A percentile compares a stretch with the other conserved stretches of the same genome.
Evolutionary conservation across 305 asterid species (phyloP).

Genomic region (Solanum aculeatissimum): DNA sequence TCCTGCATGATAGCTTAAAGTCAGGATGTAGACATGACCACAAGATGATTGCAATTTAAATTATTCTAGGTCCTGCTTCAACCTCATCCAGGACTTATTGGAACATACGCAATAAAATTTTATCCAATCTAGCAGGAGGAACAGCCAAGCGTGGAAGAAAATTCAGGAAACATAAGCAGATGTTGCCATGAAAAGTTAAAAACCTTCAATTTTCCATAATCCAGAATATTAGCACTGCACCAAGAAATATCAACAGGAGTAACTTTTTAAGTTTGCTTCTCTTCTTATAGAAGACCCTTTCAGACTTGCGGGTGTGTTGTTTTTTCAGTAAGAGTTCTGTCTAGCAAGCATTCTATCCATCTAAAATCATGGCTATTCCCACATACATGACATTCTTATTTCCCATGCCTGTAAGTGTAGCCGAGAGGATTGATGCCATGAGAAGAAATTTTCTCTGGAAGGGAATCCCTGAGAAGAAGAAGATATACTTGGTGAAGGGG

Average conservation of each 20-base stretch:
- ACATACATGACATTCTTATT: not conserved
- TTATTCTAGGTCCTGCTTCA: not conserved
- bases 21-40: constrained; percentile 1
- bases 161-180: not conserved
- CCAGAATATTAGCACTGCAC: not conserved
- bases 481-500: not conserved
- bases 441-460: not conserved
- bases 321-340: not conserved
- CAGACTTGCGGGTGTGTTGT: not conserved
- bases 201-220: not conserved
- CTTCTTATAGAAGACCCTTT: not conserved
- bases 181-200: not conserved
- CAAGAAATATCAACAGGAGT: not conserved
- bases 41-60: not conserved
- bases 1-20: constrained; percentile 44
- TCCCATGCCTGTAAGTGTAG: not conserved
- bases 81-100: not conserved
- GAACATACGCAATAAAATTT: not conserved
- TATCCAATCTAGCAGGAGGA: not conserved
- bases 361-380: not conserved
- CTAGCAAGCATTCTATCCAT: not conserved
- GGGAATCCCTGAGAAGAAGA: not conserved
- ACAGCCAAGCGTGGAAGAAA: not conserved
- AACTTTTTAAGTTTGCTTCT: not conserved
- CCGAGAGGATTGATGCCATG: not conserved